phyloP scores from a whole-genome alignment of 371 early-diverging fungal genomes.

The Actinomucor elegans region DNA sequence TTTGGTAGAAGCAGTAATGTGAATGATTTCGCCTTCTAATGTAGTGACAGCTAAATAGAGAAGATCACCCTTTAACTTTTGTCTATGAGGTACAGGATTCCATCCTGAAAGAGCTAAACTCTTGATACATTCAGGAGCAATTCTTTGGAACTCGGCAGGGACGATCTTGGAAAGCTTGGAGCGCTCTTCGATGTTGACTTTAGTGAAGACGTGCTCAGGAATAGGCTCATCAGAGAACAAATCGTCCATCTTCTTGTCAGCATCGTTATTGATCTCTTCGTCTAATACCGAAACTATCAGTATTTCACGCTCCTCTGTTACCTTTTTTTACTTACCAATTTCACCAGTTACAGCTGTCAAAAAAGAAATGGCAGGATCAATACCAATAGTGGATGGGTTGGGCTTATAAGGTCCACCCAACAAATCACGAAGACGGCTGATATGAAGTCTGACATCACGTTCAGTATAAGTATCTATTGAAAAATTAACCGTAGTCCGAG shows the following conservation, averaged over 20 bases:
- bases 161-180: constrained; percentile 59
- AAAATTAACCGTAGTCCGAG: too few relatives aligned
- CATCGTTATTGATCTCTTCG: constrained; percentile 38
- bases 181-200: constrained; percentile 50
- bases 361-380: constrained; percentile 73
- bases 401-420: constrained; percentile 77
- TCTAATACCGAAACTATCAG: too few relatives aligned
- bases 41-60: constrained; percentile 83
- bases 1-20: constrained; percentile 80
- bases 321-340: constrained; percentile 50
- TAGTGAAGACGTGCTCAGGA: constrained; percentile 60
- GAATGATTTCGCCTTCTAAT: constrained; percentile 76
- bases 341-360: constrained; percentile 67
- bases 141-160: constrained; percentile 52
- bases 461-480: constrained; percentile 78
- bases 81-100: constrained; percentile 88
- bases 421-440: constrained; percentile 84
- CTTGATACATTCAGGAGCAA: constrained; percentile 71
- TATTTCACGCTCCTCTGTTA: too few relatives aligned
- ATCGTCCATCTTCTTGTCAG: constrained; percentile 45
- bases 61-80: constrained; percentile 80
- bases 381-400: constrained; percentile 66
- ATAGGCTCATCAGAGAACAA: constrained; percentile 40
- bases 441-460: constrained; percentile 87
- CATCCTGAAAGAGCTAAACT: constrained; percentile 81